Evolutionary conservation across 495 filamentous ascomycete genomes (phyloP).

Genomic region (Sabuloglossum arenarium): DNA sequence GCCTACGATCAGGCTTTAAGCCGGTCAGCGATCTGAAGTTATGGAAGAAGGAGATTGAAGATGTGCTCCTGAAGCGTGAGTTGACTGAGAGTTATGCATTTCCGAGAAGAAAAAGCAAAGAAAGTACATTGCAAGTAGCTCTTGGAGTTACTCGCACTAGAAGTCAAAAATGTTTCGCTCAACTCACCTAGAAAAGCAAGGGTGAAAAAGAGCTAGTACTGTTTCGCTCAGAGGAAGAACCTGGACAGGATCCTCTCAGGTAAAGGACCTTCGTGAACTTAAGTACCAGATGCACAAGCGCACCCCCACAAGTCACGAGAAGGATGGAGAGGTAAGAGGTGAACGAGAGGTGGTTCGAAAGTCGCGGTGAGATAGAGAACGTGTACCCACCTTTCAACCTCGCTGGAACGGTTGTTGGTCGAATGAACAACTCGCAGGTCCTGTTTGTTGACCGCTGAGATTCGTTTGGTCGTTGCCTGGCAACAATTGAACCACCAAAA

Average conservation of each 20-base stretch:
- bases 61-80: neutral
- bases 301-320: neutral
- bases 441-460: neutral
- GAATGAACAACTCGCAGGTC: neutral
- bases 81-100: neutral
- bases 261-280: neutral
- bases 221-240: neutral
- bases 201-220: neutral
- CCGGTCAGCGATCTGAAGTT: neutral
- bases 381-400: neutral
- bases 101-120: neutral
- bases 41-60: neutral
- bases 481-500: neutral
- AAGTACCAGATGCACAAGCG: no score
- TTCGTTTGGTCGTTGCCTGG: slow-evolving; percentile 1
- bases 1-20: neutral
- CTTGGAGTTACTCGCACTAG: neutral
- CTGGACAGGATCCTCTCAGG: neutral
- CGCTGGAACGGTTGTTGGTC: neutral
- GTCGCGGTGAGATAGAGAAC: neutral
- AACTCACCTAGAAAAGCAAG: neutral
- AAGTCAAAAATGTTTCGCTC: neutral
- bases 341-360: neutral
- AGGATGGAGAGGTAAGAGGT: neutral
- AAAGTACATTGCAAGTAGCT: neutral